Percentiles rank a stretch among this genome's conserved stretches.
Evolutionary conservation across 2,329 filamentous ascomycete species (phyloP).

Genomic region (Ophiostoma novo-ulmi): DNA sequence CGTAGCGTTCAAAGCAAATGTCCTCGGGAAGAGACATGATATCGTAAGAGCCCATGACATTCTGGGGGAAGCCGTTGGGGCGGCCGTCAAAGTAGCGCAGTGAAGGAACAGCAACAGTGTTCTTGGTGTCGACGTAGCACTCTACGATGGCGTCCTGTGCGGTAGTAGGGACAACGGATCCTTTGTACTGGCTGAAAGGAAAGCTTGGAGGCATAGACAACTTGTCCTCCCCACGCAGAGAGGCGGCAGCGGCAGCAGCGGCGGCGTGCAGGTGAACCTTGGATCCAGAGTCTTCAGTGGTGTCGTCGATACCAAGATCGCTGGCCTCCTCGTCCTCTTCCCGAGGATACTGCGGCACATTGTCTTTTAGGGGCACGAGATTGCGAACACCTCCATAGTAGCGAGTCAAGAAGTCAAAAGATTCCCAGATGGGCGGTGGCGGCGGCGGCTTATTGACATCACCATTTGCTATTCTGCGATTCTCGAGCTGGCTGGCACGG

Average conservation of each 20-base stretch:
- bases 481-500: constrained; percentile 66
- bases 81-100: constrained; percentile 72
- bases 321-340: constrained; percentile 53
- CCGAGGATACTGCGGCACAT: constrained; percentile 75
- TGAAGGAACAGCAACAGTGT: constrained; percentile 60
- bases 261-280: constrained; percentile 31
- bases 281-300: constrained; percentile 13
- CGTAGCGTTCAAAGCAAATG: constrained; percentile 89
- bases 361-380: constrained; percentile 60
- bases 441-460: constrained; percentile 55
- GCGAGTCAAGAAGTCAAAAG: constrained; percentile 75
- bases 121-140: constrained; percentile 70
- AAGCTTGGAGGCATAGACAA: constrained; percentile 27
- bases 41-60: constrained; percentile 81
- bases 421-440: constrained; percentile 72
- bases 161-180: constrained; percentile 21
- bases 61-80: constrained; percentile 76
- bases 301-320: constrained; percentile 28
- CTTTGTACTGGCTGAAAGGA: constrained; percentile 23
- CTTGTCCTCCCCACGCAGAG: constrained; percentile 25
- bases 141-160: constrained; percentile 55
- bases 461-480: constrained; percentile 54
- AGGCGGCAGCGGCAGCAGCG: constrained; percentile 14
- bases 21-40: constrained; percentile 73
- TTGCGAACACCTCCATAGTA: constrained; percentile 85